Evolutionary conservation across 495 filamentous ascomycete genomes (phyloP).

Genomic region (Ramalina intermedia): DNA sequence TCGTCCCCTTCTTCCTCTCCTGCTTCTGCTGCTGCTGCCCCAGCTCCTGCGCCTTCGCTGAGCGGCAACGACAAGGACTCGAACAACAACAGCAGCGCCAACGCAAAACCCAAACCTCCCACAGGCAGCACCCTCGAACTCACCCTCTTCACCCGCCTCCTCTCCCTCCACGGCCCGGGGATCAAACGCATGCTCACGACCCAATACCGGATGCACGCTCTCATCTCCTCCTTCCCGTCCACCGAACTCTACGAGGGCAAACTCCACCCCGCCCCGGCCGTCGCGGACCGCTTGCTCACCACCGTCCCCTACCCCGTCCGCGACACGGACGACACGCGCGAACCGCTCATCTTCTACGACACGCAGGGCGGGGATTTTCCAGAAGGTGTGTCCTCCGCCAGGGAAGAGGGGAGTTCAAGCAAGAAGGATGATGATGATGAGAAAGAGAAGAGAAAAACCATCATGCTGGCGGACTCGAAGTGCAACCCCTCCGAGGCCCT

Average conservation of each 20-base stretch:
- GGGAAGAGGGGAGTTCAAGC: too few relatives aligned
- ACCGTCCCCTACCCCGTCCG: constrained; percentile 66
- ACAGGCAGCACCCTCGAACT: constrained; percentile 49
- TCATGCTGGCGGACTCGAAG: constrained; percentile 70
- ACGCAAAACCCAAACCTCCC: constrained; percentile 35
- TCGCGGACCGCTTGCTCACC: constrained; percentile 58
- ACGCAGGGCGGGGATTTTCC: constrained; percentile 90
- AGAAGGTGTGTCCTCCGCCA: constrained; percentile 26
- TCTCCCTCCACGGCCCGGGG: constrained; percentile 61
- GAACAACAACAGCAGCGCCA: constrained; percentile 15
- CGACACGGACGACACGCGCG: constrained; percentile 74
- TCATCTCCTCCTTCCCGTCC: constrained; percentile 90
- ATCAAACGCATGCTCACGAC: constrained; percentile 96
- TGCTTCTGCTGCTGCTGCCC: not conserved
- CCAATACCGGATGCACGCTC: constrained; percentile 96
- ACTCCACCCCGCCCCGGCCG: constrained; percentile 63
- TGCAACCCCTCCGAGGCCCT: constrained; percentile 86
- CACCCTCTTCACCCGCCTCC: constrained; percentile 81
- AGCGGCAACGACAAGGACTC: not conserved
- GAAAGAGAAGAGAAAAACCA: constrained; percentile 20
- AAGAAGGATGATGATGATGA: too few relatives aligned
- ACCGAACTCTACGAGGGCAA: constrained; percentile 70
- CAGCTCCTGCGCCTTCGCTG: not conserved
- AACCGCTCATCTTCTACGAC: constrained; percentile 86
- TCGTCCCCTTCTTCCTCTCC: constrained; percentile 23